These are phyloP conservation scores for Cetradonia linearis DNA, from an alignment of 495 filamentous ascomycete species.

Conservation along the genomic window DNA sequence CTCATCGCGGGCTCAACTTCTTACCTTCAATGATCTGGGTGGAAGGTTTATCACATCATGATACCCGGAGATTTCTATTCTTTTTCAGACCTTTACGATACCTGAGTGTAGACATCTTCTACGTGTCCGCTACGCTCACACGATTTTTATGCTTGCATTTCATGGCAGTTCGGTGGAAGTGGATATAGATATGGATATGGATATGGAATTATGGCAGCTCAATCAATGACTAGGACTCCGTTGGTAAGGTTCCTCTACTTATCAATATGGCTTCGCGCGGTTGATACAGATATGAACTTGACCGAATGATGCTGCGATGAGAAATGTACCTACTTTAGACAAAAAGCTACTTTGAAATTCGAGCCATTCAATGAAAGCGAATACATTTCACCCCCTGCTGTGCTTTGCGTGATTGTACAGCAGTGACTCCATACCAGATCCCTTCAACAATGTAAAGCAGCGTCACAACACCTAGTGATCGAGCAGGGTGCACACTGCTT, in stretches of 20 bases:
- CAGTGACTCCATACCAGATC: too few species aligned
- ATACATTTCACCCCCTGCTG: background rate
- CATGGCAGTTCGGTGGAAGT: background rate
- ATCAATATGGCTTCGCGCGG: background rate
- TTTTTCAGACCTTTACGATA: background rate
- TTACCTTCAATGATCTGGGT: background rate
- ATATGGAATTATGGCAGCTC: background rate
- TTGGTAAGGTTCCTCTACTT: background rate
- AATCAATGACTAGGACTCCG: background rate
- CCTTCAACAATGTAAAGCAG: background rate
- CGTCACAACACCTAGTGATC: background rate
- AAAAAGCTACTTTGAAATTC: background rate
- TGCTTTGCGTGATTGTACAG: background rate
- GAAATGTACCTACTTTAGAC: constrained; percentile 3
- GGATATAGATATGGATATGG: background rate
- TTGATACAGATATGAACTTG: background rate
- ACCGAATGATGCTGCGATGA: background rate
- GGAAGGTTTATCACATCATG: constrained; percentile 9
- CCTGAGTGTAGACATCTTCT: constrained; percentile 6
- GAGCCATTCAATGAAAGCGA: background rate
- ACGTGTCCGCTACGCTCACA: background rate
- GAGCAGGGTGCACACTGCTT: background rate
- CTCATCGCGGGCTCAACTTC: constrained; percentile 5
- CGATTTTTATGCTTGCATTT: constrained; percentile 11
- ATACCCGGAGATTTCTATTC: constrained; percentile 2